Conservation (phyloP, 352 stramenopile species). For the Phytophthora constricta region DNA sequence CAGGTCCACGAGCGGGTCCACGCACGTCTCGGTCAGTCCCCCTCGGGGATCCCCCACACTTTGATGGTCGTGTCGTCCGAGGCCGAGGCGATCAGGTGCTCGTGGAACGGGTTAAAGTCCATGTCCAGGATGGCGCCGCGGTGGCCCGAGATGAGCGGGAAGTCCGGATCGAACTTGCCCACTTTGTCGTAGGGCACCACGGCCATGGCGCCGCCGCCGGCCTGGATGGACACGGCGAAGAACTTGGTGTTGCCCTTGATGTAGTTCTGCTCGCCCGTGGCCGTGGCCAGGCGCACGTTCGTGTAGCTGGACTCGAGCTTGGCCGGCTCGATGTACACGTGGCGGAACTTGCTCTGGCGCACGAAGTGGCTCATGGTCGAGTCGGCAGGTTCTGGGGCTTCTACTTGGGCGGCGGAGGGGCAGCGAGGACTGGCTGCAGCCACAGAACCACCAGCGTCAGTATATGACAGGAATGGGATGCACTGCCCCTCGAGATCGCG, state of each 20-base stretch:
- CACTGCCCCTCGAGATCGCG: neutral
- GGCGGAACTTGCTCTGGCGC: slow-evolving; percentile 97
- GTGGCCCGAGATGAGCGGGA: slow-evolving; percentile 96
- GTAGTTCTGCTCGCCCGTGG: slow-evolving; percentile 99
- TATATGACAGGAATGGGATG: neutral
- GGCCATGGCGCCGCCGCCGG: slow-evolving; percentile 90
- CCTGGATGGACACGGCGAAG: slow-evolving; percentile 96
- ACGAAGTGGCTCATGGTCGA: slow-evolving; percentile 96
- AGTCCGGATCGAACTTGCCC: slow-evolving; percentile 94
- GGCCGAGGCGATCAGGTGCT: slow-evolving; percentile 95
- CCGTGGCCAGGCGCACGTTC: slow-evolving; percentile 94
- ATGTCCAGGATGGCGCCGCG: slow-evolving; percentile 97
- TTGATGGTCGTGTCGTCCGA: slow-evolving; percentile 99
- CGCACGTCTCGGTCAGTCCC: slow-evolving; percentile 94
- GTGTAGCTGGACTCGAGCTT: slow-evolving; percentile 94
- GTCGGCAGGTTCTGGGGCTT: too few relatives aligned
- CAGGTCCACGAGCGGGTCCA: slow-evolving; percentile 96
- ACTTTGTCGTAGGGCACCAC: slow-evolving; percentile 95
- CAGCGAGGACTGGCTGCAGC: slow-evolving; percentile 18
- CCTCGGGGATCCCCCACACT: slow-evolving; percentile 96
- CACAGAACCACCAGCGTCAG: neutral
- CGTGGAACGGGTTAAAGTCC: slow-evolving; percentile 99
- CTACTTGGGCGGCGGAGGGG: neutral
- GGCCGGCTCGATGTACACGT: slow-evolving; percentile 97
- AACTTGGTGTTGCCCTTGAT: slow-evolving; percentile 99